phyloP scores from a whole-genome alignment of 768 basidiomycete species.

The Botryobasidium botryosum region DNA sequence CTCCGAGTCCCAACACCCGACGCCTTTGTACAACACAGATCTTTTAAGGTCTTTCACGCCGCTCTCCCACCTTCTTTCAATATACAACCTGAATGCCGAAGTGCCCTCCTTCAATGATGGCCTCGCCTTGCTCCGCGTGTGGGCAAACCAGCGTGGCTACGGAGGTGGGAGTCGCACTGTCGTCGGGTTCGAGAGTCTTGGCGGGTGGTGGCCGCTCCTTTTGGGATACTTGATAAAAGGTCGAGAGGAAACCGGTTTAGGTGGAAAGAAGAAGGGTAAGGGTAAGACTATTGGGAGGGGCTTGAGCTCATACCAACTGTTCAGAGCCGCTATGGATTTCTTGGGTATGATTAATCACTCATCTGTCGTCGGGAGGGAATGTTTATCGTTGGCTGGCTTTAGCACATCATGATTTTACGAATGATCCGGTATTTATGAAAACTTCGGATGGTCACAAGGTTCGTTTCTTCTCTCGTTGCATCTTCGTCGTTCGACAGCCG shows the following conservation, averaged over 20 bases:
- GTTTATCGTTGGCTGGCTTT: slow-evolving; percentile 8
- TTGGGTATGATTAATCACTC: slow-evolving; percentile 35
- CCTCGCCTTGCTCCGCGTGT: slow-evolving; percentile 62
- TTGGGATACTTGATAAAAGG: slow-evolving; percentile 36
- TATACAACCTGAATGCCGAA: slow-evolving; percentile 33
- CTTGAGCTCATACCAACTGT: slow-evolving; percentile 78
- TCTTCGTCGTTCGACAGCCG: too few relatives aligned
- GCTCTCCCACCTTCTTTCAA: slow-evolving; percentile 35
- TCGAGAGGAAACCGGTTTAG: slow-evolving; percentile 41
- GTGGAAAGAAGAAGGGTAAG: slow-evolving; percentile 15
- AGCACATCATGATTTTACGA: slow-evolving; percentile 59
- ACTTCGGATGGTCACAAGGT: slow-evolving; percentile 36
- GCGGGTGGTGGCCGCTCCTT: slow-evolving; percentile 55
- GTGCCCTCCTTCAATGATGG: slow-evolving; percentile 54
- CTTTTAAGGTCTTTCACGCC: slow-evolving; percentile 36
- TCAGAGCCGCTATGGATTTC: slow-evolving; percentile 72
- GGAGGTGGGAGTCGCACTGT: slow-evolving; percentile 7
- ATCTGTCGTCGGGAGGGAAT: not conserved
- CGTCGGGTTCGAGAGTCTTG: slow-evolving; percentile 17
- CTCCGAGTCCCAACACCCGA: slow-evolving; percentile 26
- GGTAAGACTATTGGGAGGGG: slow-evolving; percentile 57
- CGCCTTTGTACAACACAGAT: slow-evolving; percentile 66
- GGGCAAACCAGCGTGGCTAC: slow-evolving; percentile 81
- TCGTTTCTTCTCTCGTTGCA: too few relatives aligned
- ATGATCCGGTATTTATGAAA: slow-evolving; percentile 42